These are phyloP conservation scores for Ensete ventricosum DNA, from an alignment of 176 grass and related monocot genomes.

Conservation along the genomic window DNA sequence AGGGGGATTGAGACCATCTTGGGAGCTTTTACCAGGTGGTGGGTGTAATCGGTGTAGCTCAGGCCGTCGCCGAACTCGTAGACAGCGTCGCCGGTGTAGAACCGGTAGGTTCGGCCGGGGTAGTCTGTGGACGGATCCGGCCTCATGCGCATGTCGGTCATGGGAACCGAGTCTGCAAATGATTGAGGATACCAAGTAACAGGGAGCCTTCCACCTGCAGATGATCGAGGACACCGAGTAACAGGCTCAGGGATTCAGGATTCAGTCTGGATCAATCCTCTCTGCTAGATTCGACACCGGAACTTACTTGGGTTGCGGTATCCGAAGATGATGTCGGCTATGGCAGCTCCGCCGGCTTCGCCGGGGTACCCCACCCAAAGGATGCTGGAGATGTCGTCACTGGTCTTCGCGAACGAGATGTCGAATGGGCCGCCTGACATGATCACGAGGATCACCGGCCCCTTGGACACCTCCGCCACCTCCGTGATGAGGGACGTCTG, in stretches of 20 bases:
- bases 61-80: constrained; percentile 69
- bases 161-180: constrained; percentile 39
- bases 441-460: constrained; percentile 57
- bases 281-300: neutral
- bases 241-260: too few species aligned
- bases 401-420: constrained; percentile 41
- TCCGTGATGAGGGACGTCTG: constrained; percentile 54
- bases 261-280: too few species aligned
- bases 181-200: constrained; percentile 76
- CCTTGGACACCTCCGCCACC: constrained; percentile 37
- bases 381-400: constrained; percentile 49
- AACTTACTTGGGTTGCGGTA: constrained; percentile 52
- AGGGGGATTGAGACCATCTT: constrained; percentile 45
- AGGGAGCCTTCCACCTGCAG: constrained; percentile 48
- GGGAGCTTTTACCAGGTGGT: constrained; percentile 41
- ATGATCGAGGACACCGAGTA: neutral
- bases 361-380: constrained; percentile 78
- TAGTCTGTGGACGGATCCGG: constrained; percentile 38
- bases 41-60: constrained; percentile 68
- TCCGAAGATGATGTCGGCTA: constrained; percentile 59
- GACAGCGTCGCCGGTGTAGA: constrained; percentile 50
- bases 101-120: constrained; percentile 72
- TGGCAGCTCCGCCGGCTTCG: constrained; percentile 51
- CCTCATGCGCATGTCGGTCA: constrained; percentile 86
- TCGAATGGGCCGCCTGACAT: constrained; percentile 71